A percentile compares a stretch with the other conserved stretches of the same genome.
These are phyloP conservation scores for Stenogyne calaminthoides DNA, from an alignment of 305 asterid genomes.

Conservation along the genomic window DNA sequence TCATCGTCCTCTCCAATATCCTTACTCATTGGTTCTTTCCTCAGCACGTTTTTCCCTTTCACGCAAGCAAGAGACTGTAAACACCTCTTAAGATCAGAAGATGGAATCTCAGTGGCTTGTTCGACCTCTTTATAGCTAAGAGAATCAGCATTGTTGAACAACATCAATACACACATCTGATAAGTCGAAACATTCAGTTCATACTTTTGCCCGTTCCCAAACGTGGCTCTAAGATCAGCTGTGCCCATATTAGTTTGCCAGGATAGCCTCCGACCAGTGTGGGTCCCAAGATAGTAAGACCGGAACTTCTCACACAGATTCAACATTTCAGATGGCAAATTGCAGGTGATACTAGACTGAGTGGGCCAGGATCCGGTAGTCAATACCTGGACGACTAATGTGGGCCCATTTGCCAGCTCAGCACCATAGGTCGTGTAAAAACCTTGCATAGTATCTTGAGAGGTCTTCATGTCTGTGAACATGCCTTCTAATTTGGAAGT, in stretches of 20 bases:
- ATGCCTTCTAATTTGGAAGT: conserved; percentile 63
- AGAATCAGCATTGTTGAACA: conserved; percentile 44
- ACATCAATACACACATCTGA: conserved; percentile 60
- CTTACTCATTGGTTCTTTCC: conserved; percentile 63
- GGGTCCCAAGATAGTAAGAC: conserved; percentile 59
- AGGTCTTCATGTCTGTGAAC: conserved; percentile 65
- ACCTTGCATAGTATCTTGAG: conserved; percentile 58
- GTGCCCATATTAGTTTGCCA: conserved; percentile 64
- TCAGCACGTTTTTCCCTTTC: conserved; percentile 48
- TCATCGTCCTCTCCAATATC: conserved; percentile 50
- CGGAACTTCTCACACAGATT: conserved; percentile 51
- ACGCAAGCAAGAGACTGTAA: conserved; percentile 60
- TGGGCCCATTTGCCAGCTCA: conserved; percentile 40
- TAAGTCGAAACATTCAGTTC: conserved; percentile 54
- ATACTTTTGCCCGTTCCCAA: conserved; percentile 48
- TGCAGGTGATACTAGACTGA: conserved; percentile 49
- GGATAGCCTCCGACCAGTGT: conserved; percentile 48
- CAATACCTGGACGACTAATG: conserved; percentile 53
- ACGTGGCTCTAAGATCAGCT: conserved; percentile 46
- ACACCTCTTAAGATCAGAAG: conserved; percentile 50
- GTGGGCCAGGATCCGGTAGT: conserved; percentile 67
- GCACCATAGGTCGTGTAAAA: conserved; percentile 38
- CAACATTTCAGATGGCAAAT: conserved; percentile 48
- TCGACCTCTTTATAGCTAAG: conserved; percentile 51
- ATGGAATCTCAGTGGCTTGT: conserved; percentile 52